Evolutionary conservation across 768 basidiomycete species (phyloP).

Genomic region (Austroboletus festivus): DNA sequence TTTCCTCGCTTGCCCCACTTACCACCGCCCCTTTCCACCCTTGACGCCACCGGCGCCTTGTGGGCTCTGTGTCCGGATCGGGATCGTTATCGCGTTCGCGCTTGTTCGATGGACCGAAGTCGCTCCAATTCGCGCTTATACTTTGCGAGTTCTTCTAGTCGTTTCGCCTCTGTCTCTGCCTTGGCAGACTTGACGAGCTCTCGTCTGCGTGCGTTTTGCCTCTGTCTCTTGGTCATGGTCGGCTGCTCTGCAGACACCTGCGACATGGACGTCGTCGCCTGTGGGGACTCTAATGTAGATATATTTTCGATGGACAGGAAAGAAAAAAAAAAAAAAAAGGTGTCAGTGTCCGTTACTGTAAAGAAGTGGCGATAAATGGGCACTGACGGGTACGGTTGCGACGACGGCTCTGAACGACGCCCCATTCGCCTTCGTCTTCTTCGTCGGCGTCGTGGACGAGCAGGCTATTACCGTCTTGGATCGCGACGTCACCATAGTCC

Average conservation of each 20-base stretch:
- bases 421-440: conserved; percentile 78
- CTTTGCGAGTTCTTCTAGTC: conserved; percentile 48
- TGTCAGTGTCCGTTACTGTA: not conserved
- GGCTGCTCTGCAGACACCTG: conserved; percentile 37
- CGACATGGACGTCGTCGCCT: conserved; percentile 9
- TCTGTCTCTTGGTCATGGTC: conserved; percentile 61
- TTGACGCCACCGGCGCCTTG: too few species aligned
- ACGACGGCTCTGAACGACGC: conserved; percentile 54
- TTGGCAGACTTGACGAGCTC: conserved; percentile 59
- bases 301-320: not conserved
- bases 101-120: conserved; percentile 46
- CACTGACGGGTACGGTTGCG: conserved; percentile 43
- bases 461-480: conserved; percentile 19
- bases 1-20: conserved; percentile 12
- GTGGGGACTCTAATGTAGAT: conserved; percentile 17
- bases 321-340: not conserved
- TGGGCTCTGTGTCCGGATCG: too few species aligned
- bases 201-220: conserved; percentile 59
- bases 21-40: not conserved
- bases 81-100: conserved; percentile 7
- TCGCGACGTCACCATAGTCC: conserved; percentile 69
- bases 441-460: conserved; percentile 59
- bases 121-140: conserved; percentile 63
- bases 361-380: not conserved
- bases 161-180: conserved; percentile 50